phyloP scores from a whole-genome alignment of 106 monocot genomes.

The Dioscorea dumetorum region DNA sequence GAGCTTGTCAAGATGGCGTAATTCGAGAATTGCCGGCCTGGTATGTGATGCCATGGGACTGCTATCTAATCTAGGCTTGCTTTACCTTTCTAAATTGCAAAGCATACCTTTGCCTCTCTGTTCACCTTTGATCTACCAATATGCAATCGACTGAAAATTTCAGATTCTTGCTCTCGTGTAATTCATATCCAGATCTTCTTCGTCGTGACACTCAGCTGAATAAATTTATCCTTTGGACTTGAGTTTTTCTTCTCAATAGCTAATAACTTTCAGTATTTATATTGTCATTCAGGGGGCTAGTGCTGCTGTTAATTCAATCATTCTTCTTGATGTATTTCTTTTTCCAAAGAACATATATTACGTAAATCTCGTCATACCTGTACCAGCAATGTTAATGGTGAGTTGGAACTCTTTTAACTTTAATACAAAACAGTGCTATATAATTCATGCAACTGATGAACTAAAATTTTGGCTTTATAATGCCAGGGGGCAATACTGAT shows the following conservation, averaged over 20 bases:
- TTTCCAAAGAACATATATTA: slow-evolving; percentile 65
- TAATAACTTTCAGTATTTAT: neutral
- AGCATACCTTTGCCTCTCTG: no score
- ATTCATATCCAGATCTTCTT: no score
- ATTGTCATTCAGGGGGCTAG: slow-evolving; percentile 74
- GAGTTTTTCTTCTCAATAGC: no score
- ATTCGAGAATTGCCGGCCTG: slow-evolving; percentile 51
- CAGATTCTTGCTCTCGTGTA: no score
- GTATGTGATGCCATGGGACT: slow-evolving; percentile 18
- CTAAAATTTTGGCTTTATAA: neutral
- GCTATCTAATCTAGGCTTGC: no score
- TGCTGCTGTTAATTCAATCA: slow-evolving; percentile 83
- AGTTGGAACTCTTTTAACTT: slow-evolving; percentile 9
- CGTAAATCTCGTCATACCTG: slow-evolving; percentile 68
- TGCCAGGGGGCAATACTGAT: slow-evolving; percentile 55
- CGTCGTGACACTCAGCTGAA: no score
- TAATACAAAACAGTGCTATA: neutral
- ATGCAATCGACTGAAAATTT: no score
- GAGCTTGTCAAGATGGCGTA: slow-evolving; percentile 29
- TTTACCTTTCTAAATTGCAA: no score
- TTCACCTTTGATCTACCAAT: no score
- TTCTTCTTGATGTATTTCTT: slow-evolving; percentile 82
- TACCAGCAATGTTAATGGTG: slow-evolving; percentile 75
- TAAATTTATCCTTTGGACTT: no score
- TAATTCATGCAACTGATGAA: neutral